phyloP scores from a whole-genome alignment of 306 rosid genomes.

The Prunus kanzakura region DNA sequence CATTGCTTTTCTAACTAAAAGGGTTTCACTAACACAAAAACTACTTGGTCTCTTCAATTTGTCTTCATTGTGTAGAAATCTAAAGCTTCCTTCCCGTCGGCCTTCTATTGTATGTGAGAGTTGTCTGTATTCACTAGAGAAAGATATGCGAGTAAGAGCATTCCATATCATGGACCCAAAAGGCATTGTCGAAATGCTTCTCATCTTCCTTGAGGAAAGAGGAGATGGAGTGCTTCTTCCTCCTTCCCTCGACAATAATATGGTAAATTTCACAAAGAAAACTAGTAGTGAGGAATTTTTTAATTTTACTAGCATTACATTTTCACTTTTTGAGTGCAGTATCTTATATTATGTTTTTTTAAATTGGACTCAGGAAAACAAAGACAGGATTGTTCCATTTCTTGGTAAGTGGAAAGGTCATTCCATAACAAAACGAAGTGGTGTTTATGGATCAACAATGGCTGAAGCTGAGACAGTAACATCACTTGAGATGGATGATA shows the following conservation, averaged over 20 bases:
- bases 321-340: neutral
- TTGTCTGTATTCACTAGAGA: conserved; percentile 67
- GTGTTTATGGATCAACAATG: conserved; percentile 90
- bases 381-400: conserved; percentile 63
- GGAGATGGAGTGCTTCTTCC: conserved; percentile 48
- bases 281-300: neutral
- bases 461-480: conserved; percentile 65
- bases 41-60: conserved; percentile 18
- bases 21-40: neutral
- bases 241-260: conserved; percentile 36
- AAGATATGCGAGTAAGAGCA: conserved; percentile 80
- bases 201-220: conserved; percentile 82
- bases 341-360: neutral
- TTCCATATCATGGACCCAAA: conserved; percentile 91
- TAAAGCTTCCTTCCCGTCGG: conserved; percentile 81
- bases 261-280: conserved; percentile 34
- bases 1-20: neutral
- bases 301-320: neutral
- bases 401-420: conserved; percentile 93
- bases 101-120: conserved; percentile 93
- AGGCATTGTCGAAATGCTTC: conserved; percentile 78
- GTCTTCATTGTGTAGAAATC: conserved; percentile 55
- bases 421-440: conserved; percentile 84
- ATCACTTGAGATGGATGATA: conserved; percentile 57
- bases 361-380: conserved; percentile 23